Evolutionary conservation across 352 stramenopile species (phyloP), one percentile per base, ranked within the genome.

Genomic region (Phytopythium vexans): DNA sequence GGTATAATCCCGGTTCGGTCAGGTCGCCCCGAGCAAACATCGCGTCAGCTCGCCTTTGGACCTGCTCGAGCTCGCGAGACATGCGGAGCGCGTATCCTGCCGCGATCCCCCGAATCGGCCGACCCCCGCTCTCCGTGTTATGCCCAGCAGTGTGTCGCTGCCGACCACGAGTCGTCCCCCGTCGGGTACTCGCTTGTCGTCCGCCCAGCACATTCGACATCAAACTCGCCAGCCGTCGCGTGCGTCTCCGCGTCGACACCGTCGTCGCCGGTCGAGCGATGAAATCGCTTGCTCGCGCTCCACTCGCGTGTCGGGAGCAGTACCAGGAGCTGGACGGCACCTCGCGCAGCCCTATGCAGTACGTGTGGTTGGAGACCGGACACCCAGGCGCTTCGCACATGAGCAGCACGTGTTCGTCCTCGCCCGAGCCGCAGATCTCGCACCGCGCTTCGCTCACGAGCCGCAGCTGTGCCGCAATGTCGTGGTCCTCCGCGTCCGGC

Each of bases 371-470:
- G 4, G 79, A 63, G 34, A 77, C 56, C n/a, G 72, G 62, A 45
- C 84, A 94, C n/a, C 67, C 64, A 0, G 73, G 64, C 8, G 69
- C 76, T 37, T 92, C 82, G 44, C 84, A 94, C 63, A 94, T 60
- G 21, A 94, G 63, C 39, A 94, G 59, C 64, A 92, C 76, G 45
- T 91, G 81, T 54, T 91, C 84, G 42, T 92, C 75, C 27, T 94
- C 80, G 15, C 77, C 84, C 38, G 77, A 80, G 8, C 84, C 80
- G 42, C 84, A 94, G 39, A 74, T 59, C 45, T 86, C 67, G 54
- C 84, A 94, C 8, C 76, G 70, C 16, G 83, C 76, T 52, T 90
- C 67, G 54, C 86, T 89, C 8, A 92, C 77, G 11, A 92, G 68
- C 8, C 68, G 57, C 56, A 89, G 65, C 52, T 90, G 82, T 35